Percentiles rank a stretch among this genome's conserved stretches.
phyloP scores from a whole-genome alignment of 305 asterid species.

The Fraxinus latifolia region DNA sequence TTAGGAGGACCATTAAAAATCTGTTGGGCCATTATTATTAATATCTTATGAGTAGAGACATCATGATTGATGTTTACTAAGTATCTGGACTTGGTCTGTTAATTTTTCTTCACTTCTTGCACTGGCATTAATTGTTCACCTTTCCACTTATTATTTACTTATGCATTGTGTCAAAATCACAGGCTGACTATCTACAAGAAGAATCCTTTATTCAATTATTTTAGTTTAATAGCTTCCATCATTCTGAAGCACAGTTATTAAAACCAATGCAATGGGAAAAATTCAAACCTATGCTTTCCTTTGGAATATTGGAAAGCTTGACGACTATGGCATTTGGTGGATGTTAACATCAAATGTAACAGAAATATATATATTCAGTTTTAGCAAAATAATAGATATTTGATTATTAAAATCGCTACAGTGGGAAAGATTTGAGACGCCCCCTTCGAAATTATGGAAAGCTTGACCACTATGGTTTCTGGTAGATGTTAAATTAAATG shows the following conservation, averaged over 20 bases:
- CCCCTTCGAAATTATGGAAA: too few species aligned
- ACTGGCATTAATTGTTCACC: not conserved
- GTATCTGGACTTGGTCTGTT: not conserved
- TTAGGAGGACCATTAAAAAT: not conserved
- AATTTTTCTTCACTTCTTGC: not conserved
- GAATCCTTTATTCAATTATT: not conserved
- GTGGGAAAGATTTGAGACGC: too few species aligned
- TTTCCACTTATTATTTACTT: not conserved
- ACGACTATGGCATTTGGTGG: too few species aligned
- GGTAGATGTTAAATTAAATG: not conserved
- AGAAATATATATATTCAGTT: too few species aligned
- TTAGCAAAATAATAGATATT: too few species aligned
- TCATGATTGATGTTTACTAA: not conserved
- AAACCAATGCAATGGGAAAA: not conserved
- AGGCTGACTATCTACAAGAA: not conserved
- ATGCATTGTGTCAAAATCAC: not conserved
- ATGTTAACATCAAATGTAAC: too few species aligned
- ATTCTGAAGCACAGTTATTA: not conserved
- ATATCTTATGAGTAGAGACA: not conserved
- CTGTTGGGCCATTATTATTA: not conserved
- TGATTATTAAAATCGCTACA: too few species aligned
- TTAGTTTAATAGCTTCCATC: not conserved
- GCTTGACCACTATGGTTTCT: too few species aligned
- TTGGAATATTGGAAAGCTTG: too few species aligned
- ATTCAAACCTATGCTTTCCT: not conserved